Conservation (phyloP, 305 asterid genomes). For the Vinca major region DNA sequence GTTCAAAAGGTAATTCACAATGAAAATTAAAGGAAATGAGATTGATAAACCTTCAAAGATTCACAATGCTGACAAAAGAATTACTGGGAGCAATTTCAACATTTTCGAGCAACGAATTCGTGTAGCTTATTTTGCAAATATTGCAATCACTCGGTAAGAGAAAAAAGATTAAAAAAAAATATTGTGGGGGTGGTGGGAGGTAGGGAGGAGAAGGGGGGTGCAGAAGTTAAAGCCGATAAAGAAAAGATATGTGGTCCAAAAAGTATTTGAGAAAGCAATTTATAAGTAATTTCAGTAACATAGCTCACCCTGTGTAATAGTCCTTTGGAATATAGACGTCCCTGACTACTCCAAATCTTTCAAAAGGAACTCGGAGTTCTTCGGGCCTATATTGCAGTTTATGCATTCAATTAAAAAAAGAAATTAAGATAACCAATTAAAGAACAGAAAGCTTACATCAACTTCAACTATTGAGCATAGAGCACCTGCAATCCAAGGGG, state of each 20-base stretch:
- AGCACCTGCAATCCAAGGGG: conserved; percentile 31
- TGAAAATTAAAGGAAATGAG: conserved; percentile 7
- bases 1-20: conserved; percentile 21
- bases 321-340: conserved; percentile 33
- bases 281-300: not conserved
- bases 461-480: not conserved
- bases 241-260: not conserved
- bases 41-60: conserved; percentile 8
- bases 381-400: conserved; percentile 21
- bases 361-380: conserved; percentile 30
- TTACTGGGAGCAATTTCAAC: not conserved
- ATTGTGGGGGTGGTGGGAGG: not conserved
- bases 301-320: conserved; percentile 28
- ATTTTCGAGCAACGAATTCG: not conserved
- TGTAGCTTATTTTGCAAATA: not conserved
- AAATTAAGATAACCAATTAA: not conserved
- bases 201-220: not conserved
- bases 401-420: not conserved
- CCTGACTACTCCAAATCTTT: conserved; percentile 31
- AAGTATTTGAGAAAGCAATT: not conserved
- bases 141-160: not conserved
- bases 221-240: not conserved
- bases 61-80: conserved; percentile 12
- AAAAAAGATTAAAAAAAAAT: not conserved
- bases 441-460: not conserved